Base-by-base conservation (phyloP, 2,329 filamentous ascomycete species). In the Phaeosphaeriaceae sp. region DNA sequence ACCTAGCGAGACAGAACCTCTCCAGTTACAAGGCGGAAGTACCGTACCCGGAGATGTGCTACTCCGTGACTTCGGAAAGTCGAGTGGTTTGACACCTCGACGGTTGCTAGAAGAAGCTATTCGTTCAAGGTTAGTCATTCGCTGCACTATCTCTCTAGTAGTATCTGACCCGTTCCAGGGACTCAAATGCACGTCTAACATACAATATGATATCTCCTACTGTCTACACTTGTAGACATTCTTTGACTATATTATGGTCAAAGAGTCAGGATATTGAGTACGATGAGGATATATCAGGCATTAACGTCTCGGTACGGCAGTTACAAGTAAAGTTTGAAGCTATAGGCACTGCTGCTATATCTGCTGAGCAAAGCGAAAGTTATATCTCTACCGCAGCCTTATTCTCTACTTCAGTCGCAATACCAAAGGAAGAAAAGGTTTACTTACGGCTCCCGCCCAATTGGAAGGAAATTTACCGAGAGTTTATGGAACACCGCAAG, bases 31-130 rank as follows among this genome's bases (percentile, higher is more conserved):
- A 62, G 17, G 37, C 20, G 42, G 54, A 4, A 42, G 45, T 47
- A 52, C 32, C 40, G 56, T 41, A 56, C 81, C 84, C 1, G 68
- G 76, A 5, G 85, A 81, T 48, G 73, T 91, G 3, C 81, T 78
- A 1, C 81, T 96, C 40, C 81, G 89, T 35, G 88, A 97, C 63
- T 97, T 97, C 79, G 92, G 90, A 1, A 91, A 90, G 70, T 87
- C 86, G 78, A 83, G 83, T 12, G 92, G 93, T 6, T 74, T 96
- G 23, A 89, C 79, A 60, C 92, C 93, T 13, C 83, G 85, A 54
- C 83, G 88, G 57, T 81, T 90, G 21, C 76, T 97, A 11, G 92
- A 97, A 70, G 92, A 97, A 71, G 84, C 90, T n/a, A 95, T 92
- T 70, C 87, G 88, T 61, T 84, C 91, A 55, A 87, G 87, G 87